Evolutionary conservation across 1,284 basidiomycete species (phyloP), one percentile per base, ranked within the genome.

Genomic region (Rhodotorula mucilaginosa): DNA sequence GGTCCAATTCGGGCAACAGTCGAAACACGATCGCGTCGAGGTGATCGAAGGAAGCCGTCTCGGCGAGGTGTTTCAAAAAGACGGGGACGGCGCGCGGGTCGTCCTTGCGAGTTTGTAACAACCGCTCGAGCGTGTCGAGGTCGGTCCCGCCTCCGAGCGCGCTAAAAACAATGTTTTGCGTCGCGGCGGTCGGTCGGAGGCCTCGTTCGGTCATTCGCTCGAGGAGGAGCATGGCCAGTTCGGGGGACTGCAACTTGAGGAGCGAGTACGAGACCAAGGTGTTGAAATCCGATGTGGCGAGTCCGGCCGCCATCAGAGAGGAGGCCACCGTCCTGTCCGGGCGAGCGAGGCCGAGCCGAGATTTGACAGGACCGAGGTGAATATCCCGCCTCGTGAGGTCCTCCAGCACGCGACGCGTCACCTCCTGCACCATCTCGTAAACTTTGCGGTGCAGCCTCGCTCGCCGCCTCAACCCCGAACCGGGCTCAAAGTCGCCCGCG

Each of bases 1-100:
- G 59, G 39, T 75, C 65, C 60, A 75, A 66, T n/a, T 75, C 74
- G 67, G 74, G 74, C 7, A 75, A 49, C 31, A 73, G 34, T 29
- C 62, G 46, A 61, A 71, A 75, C 21, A 71, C 70, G 68, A 71
- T 63, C 10, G 49, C 47, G 18, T 69, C 63, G 39, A 75, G 67
- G 13, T 65, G 51, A 44, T 66, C 67, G 44, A 64, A 52, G 1
- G 57, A 54, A 4, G 31, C 57, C 1, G 57, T 60, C 0, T 52
- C 34, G 15, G 60, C 21, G 29, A 73, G 58, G 47, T 69, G 67
- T 5, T 26, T 26, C 29, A 73, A 18, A 31, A 73, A 59, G 13
- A 56, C 49, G 7, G 69, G 66, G 39, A 67, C 31, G 7, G 71
- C 67, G 44, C 44, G 52, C 29, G 52, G 58, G 48, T 68, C 66